Conservation (phyloP, 2,329 filamentous ascomycete species). For the Penicillium sp. region DNA sequence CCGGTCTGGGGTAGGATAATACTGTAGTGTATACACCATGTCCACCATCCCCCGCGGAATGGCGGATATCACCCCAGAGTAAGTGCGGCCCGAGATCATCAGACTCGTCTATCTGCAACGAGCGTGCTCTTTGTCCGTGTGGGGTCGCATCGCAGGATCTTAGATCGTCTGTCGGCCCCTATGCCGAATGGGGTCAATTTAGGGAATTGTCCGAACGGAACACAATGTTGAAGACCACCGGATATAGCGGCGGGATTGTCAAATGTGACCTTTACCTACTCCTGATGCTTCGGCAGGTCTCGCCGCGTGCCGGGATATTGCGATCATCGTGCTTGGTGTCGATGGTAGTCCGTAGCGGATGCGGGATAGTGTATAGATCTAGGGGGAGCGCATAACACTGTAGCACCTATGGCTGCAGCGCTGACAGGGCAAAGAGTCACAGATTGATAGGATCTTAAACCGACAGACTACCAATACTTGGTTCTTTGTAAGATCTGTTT, state of each 20-base stretch:
- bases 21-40: not conserved
- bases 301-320: constrained; percentile 2
- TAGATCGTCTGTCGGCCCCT: constrained; percentile 12
- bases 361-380: not conserved
- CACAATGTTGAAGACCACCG: constrained; percentile 2
- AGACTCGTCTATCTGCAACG: constrained; percentile 14
- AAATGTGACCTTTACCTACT: constrained; percentile 3
- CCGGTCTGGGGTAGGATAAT: not conserved
- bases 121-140: constrained; percentile 9
- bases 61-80: not conserved
- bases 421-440: not conserved
- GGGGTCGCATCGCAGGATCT: constrained; percentile 23
- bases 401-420: not conserved
- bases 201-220: constrained; percentile 13
- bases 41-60: not conserved
- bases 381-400: not conserved
- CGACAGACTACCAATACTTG: not conserved
- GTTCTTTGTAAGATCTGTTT: not conserved
- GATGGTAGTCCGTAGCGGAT: constrained; percentile 1
- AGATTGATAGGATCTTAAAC: not conserved
- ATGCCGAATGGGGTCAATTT: constrained; percentile 6
- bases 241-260: not conserved
- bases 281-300: not conserved
- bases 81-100: constrained; percentile 15
- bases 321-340: constrained; percentile 10